A percentile compares a stretch with the other conserved stretches of the same genome.
Conservation (phyloP, 192 early-diverging fungal genomes). For the Coemansia sp. region DNA sequence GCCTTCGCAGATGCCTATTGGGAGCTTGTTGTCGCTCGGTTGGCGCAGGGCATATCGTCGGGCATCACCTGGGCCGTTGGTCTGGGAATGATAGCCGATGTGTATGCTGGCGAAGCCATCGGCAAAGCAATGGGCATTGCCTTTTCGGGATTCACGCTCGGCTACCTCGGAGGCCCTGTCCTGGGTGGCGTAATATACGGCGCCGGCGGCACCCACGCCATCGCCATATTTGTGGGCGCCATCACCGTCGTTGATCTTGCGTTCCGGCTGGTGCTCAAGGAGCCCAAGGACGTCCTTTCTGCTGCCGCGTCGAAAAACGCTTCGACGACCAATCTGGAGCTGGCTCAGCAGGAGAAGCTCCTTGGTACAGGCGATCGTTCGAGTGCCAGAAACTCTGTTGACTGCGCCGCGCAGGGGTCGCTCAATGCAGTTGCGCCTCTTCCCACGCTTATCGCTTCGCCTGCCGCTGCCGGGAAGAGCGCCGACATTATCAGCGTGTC, state of each 20-base stretch:
- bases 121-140: conserved; percentile 73
- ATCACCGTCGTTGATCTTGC: conserved; percentile 61
- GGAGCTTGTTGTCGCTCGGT: conserved; percentile 64
- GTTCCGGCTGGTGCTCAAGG: conserved; percentile 59
- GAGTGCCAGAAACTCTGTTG: neutral
- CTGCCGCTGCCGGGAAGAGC: conserved; percentile 13
- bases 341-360: conserved; percentile 13
- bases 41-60: conserved; percentile 70
- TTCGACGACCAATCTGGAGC: conserved; percentile 6
- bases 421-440: neutral
- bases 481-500: neutral
- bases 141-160: conserved; percentile 64
- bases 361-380: neutral
- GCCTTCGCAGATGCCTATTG: conserved; percentile 61
- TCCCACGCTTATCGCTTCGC: conserved; percentile 16
- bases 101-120: conserved; percentile 60
- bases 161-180: conserved; percentile 66
- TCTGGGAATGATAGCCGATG: conserved; percentile 70
- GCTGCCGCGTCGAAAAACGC: conserved; percentile 7
- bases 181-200: conserved; percentile 65
- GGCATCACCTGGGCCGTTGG: conserved; percentile 74
- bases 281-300: conserved; percentile 47
- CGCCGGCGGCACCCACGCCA: conserved; percentile 63
- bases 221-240: conserved; percentile 66
- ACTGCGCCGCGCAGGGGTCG: neutral